Conservation (phyloP, 805 yeast genomes). For the Cyberlindnera mycetangii region DNA sequence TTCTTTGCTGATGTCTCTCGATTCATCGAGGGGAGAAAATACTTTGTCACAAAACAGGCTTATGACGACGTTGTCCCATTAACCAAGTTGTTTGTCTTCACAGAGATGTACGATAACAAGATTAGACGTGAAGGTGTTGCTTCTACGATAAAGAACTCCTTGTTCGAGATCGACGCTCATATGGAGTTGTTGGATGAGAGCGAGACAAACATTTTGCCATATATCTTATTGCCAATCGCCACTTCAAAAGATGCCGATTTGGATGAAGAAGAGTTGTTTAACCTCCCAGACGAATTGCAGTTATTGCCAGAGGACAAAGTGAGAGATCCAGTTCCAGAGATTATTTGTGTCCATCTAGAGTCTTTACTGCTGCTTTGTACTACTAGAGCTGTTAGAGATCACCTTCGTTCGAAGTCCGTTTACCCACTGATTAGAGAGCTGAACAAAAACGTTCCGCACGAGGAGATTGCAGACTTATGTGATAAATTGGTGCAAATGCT, state of each 20-base stretch:
- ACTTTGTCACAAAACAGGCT: slow-evolving; percentile 66
- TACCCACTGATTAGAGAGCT: slow-evolving; percentile 86
- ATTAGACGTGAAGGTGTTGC: slow-evolving; percentile 91
- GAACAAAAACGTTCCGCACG: slow-evolving; percentile 54
- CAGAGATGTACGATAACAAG: slow-evolving; percentile 74
- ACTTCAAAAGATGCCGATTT: slow-evolving; percentile 67
- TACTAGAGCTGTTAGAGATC: slow-evolving; percentile 68
- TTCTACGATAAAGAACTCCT: slow-evolving; percentile 83
- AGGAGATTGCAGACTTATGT: slow-evolving; percentile 61
- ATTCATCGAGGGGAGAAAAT: slow-evolving; percentile 66
- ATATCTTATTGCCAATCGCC: slow-evolving; percentile 76
- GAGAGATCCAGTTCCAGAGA: slow-evolving; percentile 68
- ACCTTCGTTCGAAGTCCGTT: slow-evolving; percentile 74
- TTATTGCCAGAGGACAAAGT: slow-evolving; percentile 69
- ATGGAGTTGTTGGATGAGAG: slow-evolving; percentile 54
- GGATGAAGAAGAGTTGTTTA: slow-evolving; percentile 81
- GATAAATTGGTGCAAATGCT: slow-evolving; percentile 86
- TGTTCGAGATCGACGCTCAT: slow-evolving; percentile 78
- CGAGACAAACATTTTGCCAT: slow-evolving; percentile 72
- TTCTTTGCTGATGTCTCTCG: slow-evolving; percentile 90
- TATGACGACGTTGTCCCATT: slow-evolving; percentile 79
- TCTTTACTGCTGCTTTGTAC: slow-evolving; percentile 76
- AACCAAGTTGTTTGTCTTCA: slow-evolving; percentile 77
- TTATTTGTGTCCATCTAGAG: slow-evolving; percentile 73
- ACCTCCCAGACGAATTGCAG: slow-evolving; percentile 86